Evolutionary conservation across 176 grass and related monocot genomes (phyloP).

Genomic region (Musa troglodytarum): DNA sequence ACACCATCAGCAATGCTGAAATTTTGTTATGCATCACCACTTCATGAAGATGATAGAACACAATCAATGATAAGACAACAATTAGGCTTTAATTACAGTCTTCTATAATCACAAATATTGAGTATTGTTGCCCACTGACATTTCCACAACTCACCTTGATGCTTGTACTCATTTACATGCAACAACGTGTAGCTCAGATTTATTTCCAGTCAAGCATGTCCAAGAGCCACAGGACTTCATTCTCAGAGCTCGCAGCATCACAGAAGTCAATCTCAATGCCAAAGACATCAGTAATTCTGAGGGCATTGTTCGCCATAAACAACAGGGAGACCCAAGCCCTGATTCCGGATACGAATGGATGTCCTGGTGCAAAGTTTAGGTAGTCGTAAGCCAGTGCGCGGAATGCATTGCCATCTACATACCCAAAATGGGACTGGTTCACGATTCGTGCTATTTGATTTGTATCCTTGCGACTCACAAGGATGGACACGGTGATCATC

Average conservation of each 20-base stretch:
- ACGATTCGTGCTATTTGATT: constrained; percentile 1
- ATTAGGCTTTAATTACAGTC: no score
- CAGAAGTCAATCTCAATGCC: constrained; percentile 12
- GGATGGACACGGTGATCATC: constrained; percentile 2
- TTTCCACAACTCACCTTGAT: no score
- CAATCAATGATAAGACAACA: no score
- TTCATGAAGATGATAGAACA: no score
- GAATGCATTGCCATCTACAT: constrained; percentile 3
- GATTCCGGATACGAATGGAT: constrained; percentile 1
- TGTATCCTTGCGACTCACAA: constrained; percentile 10
- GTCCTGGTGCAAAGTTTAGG: not conserved
- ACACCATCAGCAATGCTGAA: no score
- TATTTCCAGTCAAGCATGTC: constrained; percentile 17
- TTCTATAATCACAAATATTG: no score
- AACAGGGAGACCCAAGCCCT: constrained; percentile 9
- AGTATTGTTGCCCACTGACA: no score
- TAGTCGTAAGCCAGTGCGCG: constrained; percentile 4
- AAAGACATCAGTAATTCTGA: constrained; percentile 9
- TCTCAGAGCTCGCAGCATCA: constrained; percentile 6
- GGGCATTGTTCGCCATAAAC: constrained; percentile 1
- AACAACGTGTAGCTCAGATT: not conserved
- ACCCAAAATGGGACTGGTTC: constrained; percentile 2
- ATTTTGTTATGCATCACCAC: no score
- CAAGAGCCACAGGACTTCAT: constrained; percentile 7
- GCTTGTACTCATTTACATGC: no score